Evolutionary conservation across 2,329 filamentous ascomycete species (phyloP), one percentile per base, ranked within the genome.

Genomic region (Colletotrichum spaethianum): DNA sequence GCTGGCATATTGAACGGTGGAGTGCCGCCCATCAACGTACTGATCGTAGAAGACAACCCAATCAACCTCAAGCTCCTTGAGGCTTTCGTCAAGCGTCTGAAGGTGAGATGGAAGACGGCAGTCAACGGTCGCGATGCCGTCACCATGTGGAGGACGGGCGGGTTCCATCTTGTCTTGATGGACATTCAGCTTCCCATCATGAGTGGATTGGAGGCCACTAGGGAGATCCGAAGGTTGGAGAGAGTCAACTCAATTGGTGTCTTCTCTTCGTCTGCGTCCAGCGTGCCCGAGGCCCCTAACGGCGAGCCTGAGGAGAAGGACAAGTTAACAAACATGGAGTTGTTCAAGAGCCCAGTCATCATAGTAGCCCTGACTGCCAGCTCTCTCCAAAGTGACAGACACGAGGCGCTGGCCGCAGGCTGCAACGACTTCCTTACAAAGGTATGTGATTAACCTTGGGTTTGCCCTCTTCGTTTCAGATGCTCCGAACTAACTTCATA

Each of bases 371-470:
- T 99, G 78, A 99, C 96, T 36, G 96, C 96, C 14, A 97, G 94
- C 77, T 97, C 94, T 73, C 85, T 99, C 79, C 96, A 98, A 83
- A 97, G 94, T 80, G 96, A 99, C 84, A 90, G 96, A 75, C 95
- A 98, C 80, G 95, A 98, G 81, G 96, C 96, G 4, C 85, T 98
- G 77, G 96, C 96, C 36, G 96, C 96, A 48, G 96, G 96, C 5
- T 98, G 96, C 82, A 99, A 99, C 80, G 96, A 99, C 83, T 99
- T 98, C 83, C 86, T 99, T 80, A 98, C 96, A 73, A 98, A 98
- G 92, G 95, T 96, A 86, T 75, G 88, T 76, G 1, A 18, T 11
- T 9, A 14, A 4, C 23, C 52, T 23, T 26, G 50, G 11, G 48
- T 48, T 48, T 4, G 26, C 40, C 7, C 36, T 28, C 33, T n/a